Evolutionary conservation across 2,329 filamentous ascomycete species (phyloP), one percentile per base, ranked within the genome.

Genomic region (Ophiosphaerella korrae): DNA sequence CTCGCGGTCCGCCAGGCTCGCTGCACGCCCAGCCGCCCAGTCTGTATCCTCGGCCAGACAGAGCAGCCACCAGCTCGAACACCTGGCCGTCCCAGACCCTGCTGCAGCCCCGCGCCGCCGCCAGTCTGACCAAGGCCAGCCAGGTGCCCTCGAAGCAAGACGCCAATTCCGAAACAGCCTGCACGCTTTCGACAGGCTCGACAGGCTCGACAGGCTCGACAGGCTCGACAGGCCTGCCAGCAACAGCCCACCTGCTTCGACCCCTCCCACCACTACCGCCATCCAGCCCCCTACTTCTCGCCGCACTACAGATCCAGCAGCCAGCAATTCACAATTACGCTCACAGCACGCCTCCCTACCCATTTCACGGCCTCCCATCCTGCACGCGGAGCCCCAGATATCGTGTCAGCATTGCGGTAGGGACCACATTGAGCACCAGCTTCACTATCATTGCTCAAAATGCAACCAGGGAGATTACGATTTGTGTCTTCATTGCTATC

Each of bases 401-500:
- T 80, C 79, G 7, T 97, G 93, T 70, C 82, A 85, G 33, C 79
- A 84, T 8, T 97, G 93, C 70, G 76, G 79, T 16, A 88, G 82
- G 56, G 65, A 78, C 5, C 83, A 92, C 53, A 92, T 97, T 33
- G 88, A 96, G 68, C 91, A 96, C 62, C 85, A 90, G 7, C 76
- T 96, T 2, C 90, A 97, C 72, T 96, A 93, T 74, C 89, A 89
- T 67, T 97, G 93, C 72, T 72, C 76, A 2, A 78, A 80, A 42
- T 97, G 93, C 71, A 79, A 83, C 13, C 76, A 80, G 5, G 90
- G 90, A 1, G 78, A 84, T 40, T 96, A 88, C 79, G 88, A 92
- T 68, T 78, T 97, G 9, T 97, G 93, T 66, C 75, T 89, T 2
- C 81, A 81, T 57, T 97, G 93, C 75, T 97, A 95, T 71, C 86